phyloP scores from a whole-genome alignment of 768 basidiomycete genomes.

The Sarcodon aspratus region DNA sequence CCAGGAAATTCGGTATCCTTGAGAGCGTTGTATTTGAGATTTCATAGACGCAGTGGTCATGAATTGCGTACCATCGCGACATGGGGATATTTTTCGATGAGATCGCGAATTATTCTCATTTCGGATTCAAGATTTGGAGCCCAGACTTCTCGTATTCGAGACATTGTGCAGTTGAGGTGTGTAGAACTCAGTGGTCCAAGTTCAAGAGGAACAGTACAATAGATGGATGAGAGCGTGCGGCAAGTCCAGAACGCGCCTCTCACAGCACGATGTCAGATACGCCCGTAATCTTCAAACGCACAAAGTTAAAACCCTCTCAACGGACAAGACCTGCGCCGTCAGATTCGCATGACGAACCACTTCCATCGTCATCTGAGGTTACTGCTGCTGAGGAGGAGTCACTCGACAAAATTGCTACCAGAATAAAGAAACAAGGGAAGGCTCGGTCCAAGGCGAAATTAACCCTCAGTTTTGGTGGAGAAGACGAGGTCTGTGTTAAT shows the following conservation, averaged over 20 bases:
- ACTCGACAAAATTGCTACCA: conserved; percentile 49
- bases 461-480: conserved; percentile 68
- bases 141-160: conserved; percentile 94
- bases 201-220: background rate
- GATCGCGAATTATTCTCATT: conserved; percentile 77
- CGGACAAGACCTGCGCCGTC: conserved; percentile 22
- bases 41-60: conserved; percentile 6
- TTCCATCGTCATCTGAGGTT: conserved; percentile 6
- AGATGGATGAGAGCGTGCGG: too few species aligned
- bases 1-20: conserved; percentile 99
- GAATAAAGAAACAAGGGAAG: conserved; percentile 63
- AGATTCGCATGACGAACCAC: conserved; percentile 12
- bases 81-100: conserved; percentile 86
- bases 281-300: conserved; percentile 32
- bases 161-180: conserved; percentile 27
- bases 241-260: background rate
- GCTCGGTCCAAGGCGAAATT: conserved; percentile 51
- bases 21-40: conserved; percentile 12
- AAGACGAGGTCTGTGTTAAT: conserved; percentile 39
- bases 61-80: conserved; percentile 75
- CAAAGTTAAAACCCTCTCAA: conserved; percentile 26
- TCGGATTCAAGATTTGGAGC: conserved; percentile 85
- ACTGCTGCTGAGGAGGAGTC: conserved; percentile 29
- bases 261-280: conserved; percentile 13
- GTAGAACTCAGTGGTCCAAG: background rate